Base-by-base conservation (phyloP, 2,329 filamentous ascomycete species). In the Alternaria arbusti region DNA sequence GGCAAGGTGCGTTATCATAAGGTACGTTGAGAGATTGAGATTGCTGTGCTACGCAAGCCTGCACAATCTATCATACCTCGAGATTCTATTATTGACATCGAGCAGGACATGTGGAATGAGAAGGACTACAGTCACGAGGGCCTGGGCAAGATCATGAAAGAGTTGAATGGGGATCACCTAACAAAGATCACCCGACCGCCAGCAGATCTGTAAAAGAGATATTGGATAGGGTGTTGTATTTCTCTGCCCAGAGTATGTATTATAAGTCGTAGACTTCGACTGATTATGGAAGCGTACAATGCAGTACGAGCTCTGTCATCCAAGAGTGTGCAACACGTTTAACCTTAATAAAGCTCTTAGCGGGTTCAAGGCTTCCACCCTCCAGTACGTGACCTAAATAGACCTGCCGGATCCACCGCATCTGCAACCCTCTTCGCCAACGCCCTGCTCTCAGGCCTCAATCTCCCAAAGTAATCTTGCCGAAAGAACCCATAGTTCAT, bases 51-150 rank as follows among this genome's bases (percentile, higher is more conserved):
- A n/a, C n/a, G n/a, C n/a, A n/a, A n/a, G n/a, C n/a, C n/a, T n/a
- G n/a, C n/a, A n/a, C n/a, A n/a, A n/a, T n/a, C n/a, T n/a, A n/a
- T n/a, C n/a, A n/a, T n/a, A n/a, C n/a, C n/a, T n/a, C n/a, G n/a
- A n/a, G n/a, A n/a, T n/a, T n/a, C n/a, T n/a, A n/a, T n/a, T n/a
- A n/a, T n/a, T n/a, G n/a, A n/a, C n/a, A n/a, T n/a, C n/a, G n/a
- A n/a, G n/a, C 11, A 88, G 73, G 86, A 89, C 63, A 86, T 88
- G 78, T 86, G 85, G 17, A 87, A 87, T 54, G 84, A 87, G 54
- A 86, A 88, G 73, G 86, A 88, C 63, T 88, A 87, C 64, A 83
- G 80, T 10, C 86, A 88, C 61, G 82, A 87, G 60, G 86, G 86
- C 0, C 30, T 86, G 1, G 85, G 85, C 3, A 84, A 82, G 70